Percentiles rank a stretch among this genome's conserved stretches.
Evolutionary conservation across 352 stramenopile species (phyloP).

Genomic region (Plasmopara muralis): DNA sequence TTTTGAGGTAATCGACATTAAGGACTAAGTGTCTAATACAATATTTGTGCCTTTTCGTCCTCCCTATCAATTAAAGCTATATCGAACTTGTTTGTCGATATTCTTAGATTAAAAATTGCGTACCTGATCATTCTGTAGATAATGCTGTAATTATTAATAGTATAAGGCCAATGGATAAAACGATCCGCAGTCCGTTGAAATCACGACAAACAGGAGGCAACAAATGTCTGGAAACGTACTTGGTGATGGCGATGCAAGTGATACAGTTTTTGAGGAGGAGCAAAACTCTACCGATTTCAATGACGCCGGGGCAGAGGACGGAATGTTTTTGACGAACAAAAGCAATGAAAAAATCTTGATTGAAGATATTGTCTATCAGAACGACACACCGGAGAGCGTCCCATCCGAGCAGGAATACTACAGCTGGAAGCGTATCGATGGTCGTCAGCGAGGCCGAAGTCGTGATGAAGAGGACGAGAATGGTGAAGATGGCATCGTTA

Average conservation of each 20-base stretch:
- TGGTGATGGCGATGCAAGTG: conserved; percentile 4
- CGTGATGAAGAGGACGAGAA: conserved; percentile 30
- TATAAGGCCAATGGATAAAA: neutral
- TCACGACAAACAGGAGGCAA: neutral
- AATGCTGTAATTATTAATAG: no score
- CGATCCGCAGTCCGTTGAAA: conserved; percentile 4
- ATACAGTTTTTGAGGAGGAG: conserved; percentile 4
- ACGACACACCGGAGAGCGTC: conserved; percentile 12
- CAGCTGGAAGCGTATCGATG: conserved; percentile 63
- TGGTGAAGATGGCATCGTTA: conserved; percentile 24
- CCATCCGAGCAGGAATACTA: conserved; percentile 28
- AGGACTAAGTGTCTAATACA: no score
- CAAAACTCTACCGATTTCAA: conserved; percentile 8
- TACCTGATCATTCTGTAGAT: no score
- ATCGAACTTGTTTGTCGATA: no score
- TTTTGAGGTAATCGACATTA: no score
- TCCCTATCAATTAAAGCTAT: no score
- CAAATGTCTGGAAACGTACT: conserved; percentile 12
- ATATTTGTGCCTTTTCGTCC: no score
- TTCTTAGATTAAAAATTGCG: no score
- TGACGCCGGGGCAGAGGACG: neutral
- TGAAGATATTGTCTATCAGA: conserved; percentile 6
- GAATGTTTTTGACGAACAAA: conserved; percentile 14
- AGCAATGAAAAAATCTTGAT: conserved; percentile 5
- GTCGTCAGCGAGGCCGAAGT: conserved; percentile 23